These are phyloP conservation scores for Podospora tetraspora DNA, from an alignment of 495 filamentous ascomycete genomes.

Conservation along the genomic window DNA sequence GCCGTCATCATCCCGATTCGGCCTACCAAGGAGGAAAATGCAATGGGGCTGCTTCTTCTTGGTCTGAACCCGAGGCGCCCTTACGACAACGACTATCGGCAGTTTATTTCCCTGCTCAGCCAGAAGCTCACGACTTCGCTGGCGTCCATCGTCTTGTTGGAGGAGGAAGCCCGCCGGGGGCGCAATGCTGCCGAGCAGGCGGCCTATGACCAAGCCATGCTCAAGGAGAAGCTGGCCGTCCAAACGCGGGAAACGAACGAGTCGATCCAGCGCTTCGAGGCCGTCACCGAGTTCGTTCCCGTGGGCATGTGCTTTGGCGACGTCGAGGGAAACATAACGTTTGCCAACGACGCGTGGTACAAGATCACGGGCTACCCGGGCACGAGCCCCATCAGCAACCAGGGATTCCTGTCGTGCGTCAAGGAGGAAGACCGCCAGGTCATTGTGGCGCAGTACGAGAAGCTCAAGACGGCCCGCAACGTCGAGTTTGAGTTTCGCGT, in stretches of 20 bases:
- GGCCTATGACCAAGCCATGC: conserved; percentile 53
- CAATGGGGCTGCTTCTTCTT: conserved; percentile 54
- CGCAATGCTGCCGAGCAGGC: conserved; percentile 55
- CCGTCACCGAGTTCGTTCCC: conserved; percentile 63
- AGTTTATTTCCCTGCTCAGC: conserved; percentile 56
- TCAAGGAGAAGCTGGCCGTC: conserved; percentile 55
- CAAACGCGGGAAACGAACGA: conserved; percentile 58
- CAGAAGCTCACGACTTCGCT: conserved; percentile 59
- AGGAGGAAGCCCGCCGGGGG: conserved; percentile 58
- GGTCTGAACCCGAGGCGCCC: conserved; percentile 59
- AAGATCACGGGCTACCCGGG: conserved; percentile 32
- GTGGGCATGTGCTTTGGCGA: conserved; percentile 65
- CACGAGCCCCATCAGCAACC: conserved; percentile 23
- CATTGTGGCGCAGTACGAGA: conserved; percentile 31
- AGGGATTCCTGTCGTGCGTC: conserved; percentile 36
- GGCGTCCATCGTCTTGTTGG: conserved; percentile 59
- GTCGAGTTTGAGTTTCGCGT: conserved; percentile 41
- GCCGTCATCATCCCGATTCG: conserved; percentile 59
- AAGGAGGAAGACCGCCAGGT: conserved; percentile 36
- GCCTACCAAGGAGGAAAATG: conserved; percentile 50
- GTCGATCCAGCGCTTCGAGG: conserved; percentile 59
- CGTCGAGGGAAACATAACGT: conserved; percentile 52
- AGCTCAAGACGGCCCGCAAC: conserved; percentile 29
- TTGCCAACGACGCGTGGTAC: conserved; percentile 62
- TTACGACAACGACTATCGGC: conserved; percentile 62